Percentiles rank a stretch among this genome's conserved stretches.
Conservation (phyloP, 305 asterid genomes). For the Rubia tinctorum region DNA sequence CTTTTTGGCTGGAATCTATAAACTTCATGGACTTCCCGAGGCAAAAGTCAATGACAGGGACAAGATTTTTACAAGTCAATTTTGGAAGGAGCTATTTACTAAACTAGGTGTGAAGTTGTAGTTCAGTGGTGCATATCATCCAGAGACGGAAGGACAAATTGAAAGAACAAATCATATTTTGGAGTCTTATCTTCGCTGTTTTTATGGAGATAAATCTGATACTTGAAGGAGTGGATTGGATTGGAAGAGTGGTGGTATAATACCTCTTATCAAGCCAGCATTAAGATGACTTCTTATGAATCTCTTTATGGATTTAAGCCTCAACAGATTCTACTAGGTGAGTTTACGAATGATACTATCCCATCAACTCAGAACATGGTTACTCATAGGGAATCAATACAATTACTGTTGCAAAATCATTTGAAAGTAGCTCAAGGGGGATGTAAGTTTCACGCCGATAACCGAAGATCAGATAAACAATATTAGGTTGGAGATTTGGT, state of each 20-base stretch:
- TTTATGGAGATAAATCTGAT: not conserved
- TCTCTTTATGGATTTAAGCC: not conserved
- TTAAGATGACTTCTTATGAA: not conserved
- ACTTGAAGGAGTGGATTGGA: not conserved
- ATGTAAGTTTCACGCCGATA: no score
- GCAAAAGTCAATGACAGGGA: not conserved
- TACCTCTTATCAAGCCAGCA: not conserved
- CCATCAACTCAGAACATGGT: not conserved
- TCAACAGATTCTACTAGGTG: not conserved
- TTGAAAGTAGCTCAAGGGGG: no score
- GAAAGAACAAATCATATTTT: no score
- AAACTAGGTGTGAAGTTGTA: not conserved
- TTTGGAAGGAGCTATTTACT: not conserved
- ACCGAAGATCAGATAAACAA: no score
- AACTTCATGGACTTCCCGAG: not conserved
- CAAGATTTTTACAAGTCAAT: not conserved
- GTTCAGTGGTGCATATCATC: no score
- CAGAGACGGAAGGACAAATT: no score
- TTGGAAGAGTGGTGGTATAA: slow-evolving; percentile 4
- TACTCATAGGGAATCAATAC: not conserved
- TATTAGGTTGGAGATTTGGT: no score
- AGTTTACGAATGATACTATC: not conserved
- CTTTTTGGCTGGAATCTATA: not conserved
- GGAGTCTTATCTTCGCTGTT: not conserved
- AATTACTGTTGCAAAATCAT: no score